Evolutionary conservation across 352 stramenopile species (phyloP).

Genomic region (Phytophthora boehmeriae): DNA sequence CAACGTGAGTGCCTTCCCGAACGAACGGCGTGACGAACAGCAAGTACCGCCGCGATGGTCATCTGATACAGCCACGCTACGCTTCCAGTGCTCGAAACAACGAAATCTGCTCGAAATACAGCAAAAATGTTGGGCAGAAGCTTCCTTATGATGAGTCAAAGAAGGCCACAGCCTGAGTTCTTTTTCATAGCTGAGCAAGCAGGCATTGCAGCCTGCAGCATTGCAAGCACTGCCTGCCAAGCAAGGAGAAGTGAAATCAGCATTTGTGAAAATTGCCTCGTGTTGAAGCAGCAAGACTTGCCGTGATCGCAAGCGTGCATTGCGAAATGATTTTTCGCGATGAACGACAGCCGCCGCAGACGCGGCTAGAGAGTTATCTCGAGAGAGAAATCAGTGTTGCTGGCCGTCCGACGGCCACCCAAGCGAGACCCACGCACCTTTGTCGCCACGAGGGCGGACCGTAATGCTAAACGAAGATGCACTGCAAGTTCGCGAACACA

Average conservation of each 20-base stretch:
- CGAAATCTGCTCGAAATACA: not conserved
- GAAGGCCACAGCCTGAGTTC: not conserved
- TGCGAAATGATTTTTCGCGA: not conserved
- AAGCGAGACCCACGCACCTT: not conserved
- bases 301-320: too few relatives aligned
- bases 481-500: conserved; percentile 19
- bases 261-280: not conserved
- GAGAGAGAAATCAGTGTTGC: conserved; percentile 25
- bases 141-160: not conserved
- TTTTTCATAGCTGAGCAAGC: not conserved
- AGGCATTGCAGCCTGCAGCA: not conserved
- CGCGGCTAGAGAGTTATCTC: conserved; percentile 6
- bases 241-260: not conserved
- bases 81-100: not conserved
- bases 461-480: conserved; percentile 23
- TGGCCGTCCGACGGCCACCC: not conserved
- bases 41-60: conserved; percentile 3
- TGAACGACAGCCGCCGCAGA: not conserved
- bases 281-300: conserved; percentile 1
- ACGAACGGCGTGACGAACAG: conserved; percentile 26
- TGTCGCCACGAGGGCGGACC: conserved; percentile 15
- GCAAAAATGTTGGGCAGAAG: not conserved
- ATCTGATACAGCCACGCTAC: not conserved
- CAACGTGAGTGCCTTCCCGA: conserved; percentile 2
- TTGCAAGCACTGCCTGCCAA: too few relatives aligned